Evolutionary conservation across 164 flowering plant species (phyloP), one percentile per base, ranked within the genome.

Genomic region (Nelumbo lutea): DNA sequence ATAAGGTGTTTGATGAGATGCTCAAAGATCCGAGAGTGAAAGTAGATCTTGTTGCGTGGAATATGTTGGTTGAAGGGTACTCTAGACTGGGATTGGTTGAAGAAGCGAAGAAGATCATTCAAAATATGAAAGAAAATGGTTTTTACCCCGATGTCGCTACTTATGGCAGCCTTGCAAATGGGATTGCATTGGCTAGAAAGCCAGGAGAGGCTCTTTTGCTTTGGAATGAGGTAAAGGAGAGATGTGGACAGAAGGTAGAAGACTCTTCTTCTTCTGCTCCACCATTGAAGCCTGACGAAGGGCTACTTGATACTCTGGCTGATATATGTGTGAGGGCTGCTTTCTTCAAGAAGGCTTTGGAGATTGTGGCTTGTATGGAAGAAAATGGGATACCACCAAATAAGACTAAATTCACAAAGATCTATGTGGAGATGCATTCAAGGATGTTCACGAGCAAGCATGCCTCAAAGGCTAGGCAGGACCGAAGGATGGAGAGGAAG

Each of bases 301-400:
- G 91, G 45, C 79, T 95, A 14, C 85, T 95, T 58, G 95, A 87
- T 76, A 77, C 90, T 5, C 77, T 95, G 72, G 99, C 99, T 9
- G 99, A 92, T 79, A 87, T 95, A 5, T 92, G 93, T 65, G 97
- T 95, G 62, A 82, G 97, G 72, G 92, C 99, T 14, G 98, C 98
- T 58, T 89, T 92, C 83, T 95, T 95, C 65, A 84, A 70, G 80
- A 95, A 90, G 77, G 94, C 99, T 48, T 78, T 95, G 71, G 98
- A 95, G 81, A 89, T 95, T 65, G 88, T 90, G 70, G 99, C 94
- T 42, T 95, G 97, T 79, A 92, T 95, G 98, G 98, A 92, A 75
- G 91, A 95, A 74, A 68, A 90, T 71, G 96, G 94, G 46, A 90
- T 95, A 71, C 66, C 94, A 14, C 97, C 99, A 40, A 88, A 95